Evolutionary conservation across 768 basidiomycete genomes (phyloP).

Genomic region (Termitomyces sp.): DNA sequence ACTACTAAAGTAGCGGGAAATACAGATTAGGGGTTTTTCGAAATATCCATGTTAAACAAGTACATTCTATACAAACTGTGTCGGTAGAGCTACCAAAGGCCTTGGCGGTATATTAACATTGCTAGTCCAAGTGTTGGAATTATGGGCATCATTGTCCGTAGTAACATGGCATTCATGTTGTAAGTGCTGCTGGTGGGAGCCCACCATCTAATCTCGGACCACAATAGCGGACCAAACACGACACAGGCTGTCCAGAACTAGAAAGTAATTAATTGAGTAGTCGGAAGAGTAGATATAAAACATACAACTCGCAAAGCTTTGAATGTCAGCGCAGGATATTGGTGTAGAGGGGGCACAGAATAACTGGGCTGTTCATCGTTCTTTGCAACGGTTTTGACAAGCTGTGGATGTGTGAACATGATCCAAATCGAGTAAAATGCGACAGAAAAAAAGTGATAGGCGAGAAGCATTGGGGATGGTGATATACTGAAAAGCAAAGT

Average conservation of each 20-base stretch:
- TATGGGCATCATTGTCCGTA: constrained; percentile 2
- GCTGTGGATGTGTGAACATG: constrained; percentile 60
- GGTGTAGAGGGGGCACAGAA: constrained; percentile 39
- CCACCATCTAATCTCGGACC: constrained; percentile 85
- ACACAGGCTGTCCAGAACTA: constrained; percentile 89
- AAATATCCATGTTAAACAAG: background rate
- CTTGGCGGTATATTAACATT: constrained; percentile 6
- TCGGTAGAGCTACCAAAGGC: background rate
- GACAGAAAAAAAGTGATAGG: constrained; percentile 92
- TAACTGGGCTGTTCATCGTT: constrained; percentile 29
- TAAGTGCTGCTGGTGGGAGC: constrained; percentile 20
- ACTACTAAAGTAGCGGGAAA: too few species aligned
- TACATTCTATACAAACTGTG: background rate
- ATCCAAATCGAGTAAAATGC: constrained; percentile 94
- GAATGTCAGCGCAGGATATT: constrained; percentile 65
- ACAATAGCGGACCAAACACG: constrained; percentile 85
- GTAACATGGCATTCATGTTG: background rate
- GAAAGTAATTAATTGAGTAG: background rate
- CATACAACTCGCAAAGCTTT: constrained; percentile 68
- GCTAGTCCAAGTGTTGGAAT: constrained; percentile 2
- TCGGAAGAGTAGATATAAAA: constrained; percentile 18
- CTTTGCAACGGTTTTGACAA: constrained; percentile 19
- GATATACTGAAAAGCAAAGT: constrained; percentile 48
- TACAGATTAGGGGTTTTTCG: background rate
- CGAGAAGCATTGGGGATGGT: constrained; percentile 75